Evolutionary conservation across 1,139 yeast genomes (phyloP).

Genomic region (Arxiozyma heterogenica): DNA sequence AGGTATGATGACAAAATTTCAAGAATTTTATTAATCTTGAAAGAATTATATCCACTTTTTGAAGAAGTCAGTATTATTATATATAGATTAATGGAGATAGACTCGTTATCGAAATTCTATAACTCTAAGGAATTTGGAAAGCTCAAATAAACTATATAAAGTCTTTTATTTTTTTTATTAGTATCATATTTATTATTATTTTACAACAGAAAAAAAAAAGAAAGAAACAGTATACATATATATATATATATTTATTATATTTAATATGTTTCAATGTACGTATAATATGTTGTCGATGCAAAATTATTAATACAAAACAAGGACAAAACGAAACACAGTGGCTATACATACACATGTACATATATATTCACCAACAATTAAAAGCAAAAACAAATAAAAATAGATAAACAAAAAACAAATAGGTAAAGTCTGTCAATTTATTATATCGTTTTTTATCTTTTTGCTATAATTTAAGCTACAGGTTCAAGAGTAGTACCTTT

Average conservation of each 20-base stretch:
- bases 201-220: neutral
- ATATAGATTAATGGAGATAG: constrained; percentile 56
- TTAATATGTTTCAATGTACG: constrained; percentile 1
- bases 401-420: too few species aligned
- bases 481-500: constrained; percentile 88
- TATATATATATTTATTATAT: neutral
- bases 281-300: neutral
- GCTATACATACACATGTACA: neutral
- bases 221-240: neutral
- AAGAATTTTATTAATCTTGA: constrained; percentile 5
- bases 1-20: too few species aligned
- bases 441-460: neutral
- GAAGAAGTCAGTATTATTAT: constrained; percentile 41
- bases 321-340: neutral
- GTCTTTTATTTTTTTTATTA: neutral
- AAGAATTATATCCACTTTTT: constrained; percentile 29
- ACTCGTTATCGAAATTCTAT: constrained; percentile 65
- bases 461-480: constrained; percentile 29
- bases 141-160: neutral
- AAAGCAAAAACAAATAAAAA: too few species aligned
- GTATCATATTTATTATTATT: neutral
- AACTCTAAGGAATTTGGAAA: constrained; percentile 33
- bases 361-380: neutral
- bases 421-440: neutral
- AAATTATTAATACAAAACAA: neutral